These are phyloP conservation scores for Chytriomyces sp. DNA, from an alignment of 192 early-diverging fungal genomes.

Conservation along the genomic window DNA sequence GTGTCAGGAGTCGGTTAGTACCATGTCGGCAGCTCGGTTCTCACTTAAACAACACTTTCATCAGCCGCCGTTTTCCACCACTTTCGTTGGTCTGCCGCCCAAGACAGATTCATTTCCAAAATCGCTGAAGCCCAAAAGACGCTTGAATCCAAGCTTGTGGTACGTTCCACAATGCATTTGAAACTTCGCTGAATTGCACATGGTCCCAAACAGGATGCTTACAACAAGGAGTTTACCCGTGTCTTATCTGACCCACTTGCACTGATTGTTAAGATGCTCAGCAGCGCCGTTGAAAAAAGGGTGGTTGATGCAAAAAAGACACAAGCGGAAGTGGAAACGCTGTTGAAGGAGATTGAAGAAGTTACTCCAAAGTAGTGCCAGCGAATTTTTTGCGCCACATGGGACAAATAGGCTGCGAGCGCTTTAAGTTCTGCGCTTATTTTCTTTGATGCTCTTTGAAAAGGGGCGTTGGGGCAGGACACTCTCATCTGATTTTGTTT, in stretches of 20 bases:
- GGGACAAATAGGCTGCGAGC: too few species aligned
- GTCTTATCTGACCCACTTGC: slow-evolving; percentile 44
- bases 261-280: slow-evolving; percentile 36
- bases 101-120: slow-evolving; percentile 39
- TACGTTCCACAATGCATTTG: neutral
- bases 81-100: slow-evolving; percentile 37
- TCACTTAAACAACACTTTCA: slow-evolving; percentile 1
- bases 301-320: slow-evolving; percentile 21
- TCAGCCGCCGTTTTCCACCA: slow-evolving; percentile 42
- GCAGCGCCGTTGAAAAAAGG: slow-evolving; percentile 36
- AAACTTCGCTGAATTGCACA: neutral
- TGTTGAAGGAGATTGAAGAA: slow-evolving; percentile 30
- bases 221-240: slow-evolving; percentile 45
- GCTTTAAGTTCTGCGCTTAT: too few species aligned
- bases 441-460: too few species aligned
- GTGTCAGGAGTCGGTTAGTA: slow-evolving; percentile 29
- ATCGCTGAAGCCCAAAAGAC: slow-evolving; percentile 43
- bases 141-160: slow-evolving; percentile 43
- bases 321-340: slow-evolving; percentile 7
- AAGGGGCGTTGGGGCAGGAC: too few species aligned
- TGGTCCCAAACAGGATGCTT: slow-evolving; percentile 27
- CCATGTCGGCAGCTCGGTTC: too few species aligned
- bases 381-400: neutral
- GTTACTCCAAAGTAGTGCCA: too few species aligned
- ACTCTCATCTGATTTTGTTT: too few species aligned